Evolutionary conservation across 2,329 filamentous ascomycete genomes (phyloP).

Genomic region (Lizonia empirigonia): DNA sequence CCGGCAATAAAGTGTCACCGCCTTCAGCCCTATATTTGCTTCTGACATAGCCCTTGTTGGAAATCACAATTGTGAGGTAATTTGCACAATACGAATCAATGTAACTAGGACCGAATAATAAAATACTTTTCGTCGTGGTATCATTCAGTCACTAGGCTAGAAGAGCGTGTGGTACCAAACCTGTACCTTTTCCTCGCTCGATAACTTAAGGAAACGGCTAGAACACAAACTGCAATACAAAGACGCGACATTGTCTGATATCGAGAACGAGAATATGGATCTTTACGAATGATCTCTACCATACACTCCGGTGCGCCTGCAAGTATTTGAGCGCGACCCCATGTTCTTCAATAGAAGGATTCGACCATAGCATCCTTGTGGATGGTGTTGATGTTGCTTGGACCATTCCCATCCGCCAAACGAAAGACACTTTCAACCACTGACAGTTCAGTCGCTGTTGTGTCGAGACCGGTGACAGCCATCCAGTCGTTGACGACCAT

Average conservation of each 20-base stretch:
- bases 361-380: conserved; percentile 99
- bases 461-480: conserved; percentile 87
- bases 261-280: no score
- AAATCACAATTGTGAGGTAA: background rate
- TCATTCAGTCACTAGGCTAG: conserved; percentile 35
- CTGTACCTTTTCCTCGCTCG: conserved; percentile 28
- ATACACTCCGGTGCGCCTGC: no score
- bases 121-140: conserved; percentile 23
- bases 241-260: no score
- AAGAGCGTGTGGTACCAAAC: conserved; percentile 21
- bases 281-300: no score
- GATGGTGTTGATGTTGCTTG: conserved; percentile 76
- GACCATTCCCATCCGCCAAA: conserved; percentile 81
- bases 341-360: conserved; percentile 82
- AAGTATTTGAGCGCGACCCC: no score
- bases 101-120: background rate
- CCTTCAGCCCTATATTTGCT: background rate
- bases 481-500: conserved; percentile 99
- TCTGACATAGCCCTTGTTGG: background rate
- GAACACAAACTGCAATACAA: no score
- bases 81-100: no score
- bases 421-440: conserved; percentile 97
- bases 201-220: no score
- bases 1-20: conserved; percentile 12
- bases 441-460: conserved; percentile 95